Evolutionary conservation across 192 early-diverging fungal genomes (phyloP).

Genomic region (Linnemannia hyalina): DNA sequence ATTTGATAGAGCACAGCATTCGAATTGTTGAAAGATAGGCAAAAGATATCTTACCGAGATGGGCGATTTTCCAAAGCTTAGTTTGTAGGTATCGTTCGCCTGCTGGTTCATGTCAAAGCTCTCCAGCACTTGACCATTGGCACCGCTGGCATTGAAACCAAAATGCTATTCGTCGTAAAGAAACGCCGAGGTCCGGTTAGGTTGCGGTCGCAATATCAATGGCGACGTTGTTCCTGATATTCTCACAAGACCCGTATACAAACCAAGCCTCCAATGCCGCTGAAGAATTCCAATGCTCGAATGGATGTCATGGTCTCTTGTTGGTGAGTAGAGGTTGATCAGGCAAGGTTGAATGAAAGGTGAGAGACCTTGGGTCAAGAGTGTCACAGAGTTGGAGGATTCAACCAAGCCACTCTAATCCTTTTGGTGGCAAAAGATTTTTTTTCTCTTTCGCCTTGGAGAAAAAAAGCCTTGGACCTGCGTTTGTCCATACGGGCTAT

Average conservation of each 20-base stretch:
- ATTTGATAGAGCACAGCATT: background rate
- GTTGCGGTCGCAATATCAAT: background rate
- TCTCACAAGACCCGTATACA: background rate
- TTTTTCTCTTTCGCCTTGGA: no score
- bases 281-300: slow-evolving; percentile 76
- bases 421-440: background rate
- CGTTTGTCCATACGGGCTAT: no score
- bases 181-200: background rate
- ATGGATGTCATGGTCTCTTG: slow-evolving; percentile 41
- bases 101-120: slow-evolving; percentile 94
- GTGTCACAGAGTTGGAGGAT: no score
- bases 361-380: background rate
- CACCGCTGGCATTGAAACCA: slow-evolving; percentile 76
- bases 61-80: slow-evolving; percentile 69
- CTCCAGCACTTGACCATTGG: slow-evolving; percentile 71
- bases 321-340: background rate
- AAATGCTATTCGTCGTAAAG: slow-evolving; percentile 66
- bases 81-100: slow-evolving; percentile 80
- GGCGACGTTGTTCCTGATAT: background rate
- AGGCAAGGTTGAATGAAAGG: background rate
- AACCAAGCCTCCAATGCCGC: slow-evolving; percentile 76
- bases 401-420: background rate
- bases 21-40: background rate
- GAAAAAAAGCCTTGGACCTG: no score
- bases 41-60: slow-evolving; percentile 36